Evolutionary conservation across 768 basidiomycete species (phyloP).

Genomic region (Termitomyces sp.): DNA sequence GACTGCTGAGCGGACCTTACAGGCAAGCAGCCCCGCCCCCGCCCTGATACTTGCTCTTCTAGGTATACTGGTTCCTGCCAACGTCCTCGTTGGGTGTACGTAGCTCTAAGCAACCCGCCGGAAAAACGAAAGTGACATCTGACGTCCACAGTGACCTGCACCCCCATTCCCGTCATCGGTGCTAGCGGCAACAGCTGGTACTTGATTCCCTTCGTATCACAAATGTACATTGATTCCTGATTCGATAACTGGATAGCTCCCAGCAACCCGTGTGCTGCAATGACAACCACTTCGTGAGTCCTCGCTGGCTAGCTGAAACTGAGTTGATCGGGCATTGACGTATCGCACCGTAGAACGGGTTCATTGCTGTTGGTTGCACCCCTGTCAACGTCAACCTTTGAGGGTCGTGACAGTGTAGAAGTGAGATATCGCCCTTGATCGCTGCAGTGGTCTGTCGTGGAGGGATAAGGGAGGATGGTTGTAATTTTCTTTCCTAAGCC

Average conservation of each 20-base stretch:
- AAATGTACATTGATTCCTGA: neutral
- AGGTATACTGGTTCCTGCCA: neutral
- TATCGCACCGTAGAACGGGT: no score
- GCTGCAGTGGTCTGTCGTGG: no score
- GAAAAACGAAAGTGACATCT: neutral
- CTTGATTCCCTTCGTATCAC: neutral
- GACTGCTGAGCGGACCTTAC: neutral
- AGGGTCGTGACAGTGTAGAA: no score
- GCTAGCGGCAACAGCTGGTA: conserved; percentile 11
- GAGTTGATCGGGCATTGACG: no score
- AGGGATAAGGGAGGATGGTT: no score
- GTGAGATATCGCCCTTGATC: no score
- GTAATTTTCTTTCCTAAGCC: no score
- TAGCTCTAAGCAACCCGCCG: neutral
- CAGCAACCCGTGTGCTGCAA: conserved; percentile 15
- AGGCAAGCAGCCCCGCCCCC: neutral
- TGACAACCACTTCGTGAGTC: conserved; percentile 13
- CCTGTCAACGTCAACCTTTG: no score
- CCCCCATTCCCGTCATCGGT: conserved; percentile 6
- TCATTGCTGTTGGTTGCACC: no score
- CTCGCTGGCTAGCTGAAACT: no score
- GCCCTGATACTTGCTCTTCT: neutral
- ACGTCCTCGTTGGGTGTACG: conserved; percentile 10
- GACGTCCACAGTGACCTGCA: conserved; percentile 6
- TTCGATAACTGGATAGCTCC: neutral